Percentiles rank a stretch among this genome's conserved stretches.
phyloP scores from a whole-genome alignment of 805 yeast genomes.

The Yarrowia porcina region DNA sequence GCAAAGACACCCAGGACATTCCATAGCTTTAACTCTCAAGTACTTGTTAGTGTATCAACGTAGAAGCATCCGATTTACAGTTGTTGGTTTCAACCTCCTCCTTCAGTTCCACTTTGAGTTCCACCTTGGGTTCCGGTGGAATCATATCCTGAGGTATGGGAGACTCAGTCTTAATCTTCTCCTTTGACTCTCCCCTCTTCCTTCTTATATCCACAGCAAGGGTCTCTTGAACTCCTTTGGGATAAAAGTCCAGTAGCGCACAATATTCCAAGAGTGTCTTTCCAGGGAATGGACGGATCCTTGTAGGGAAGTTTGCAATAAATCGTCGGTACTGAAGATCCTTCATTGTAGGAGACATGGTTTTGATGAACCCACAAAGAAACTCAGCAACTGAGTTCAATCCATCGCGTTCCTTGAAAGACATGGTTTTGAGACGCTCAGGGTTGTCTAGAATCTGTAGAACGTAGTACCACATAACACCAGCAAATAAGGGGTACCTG shows the following conservation, averaged over 20 bases:
- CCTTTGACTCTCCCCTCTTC: neutral
- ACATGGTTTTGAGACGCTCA: neutral
- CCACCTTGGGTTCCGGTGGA: neutral
- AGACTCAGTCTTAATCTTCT: neutral
- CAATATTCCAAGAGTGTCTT: neutral
- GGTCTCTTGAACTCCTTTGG: neutral
- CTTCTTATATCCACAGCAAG: neutral
- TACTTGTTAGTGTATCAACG: too few relatives aligned
- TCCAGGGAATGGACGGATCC: slow-evolving; percentile 1
- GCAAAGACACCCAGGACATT: slow-evolving; percentile 1
- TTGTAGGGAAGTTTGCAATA: neutral
- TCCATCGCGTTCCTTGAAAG: neutral
- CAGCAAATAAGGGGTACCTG: slow-evolving; percentile 72
- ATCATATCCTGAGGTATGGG: neutral
- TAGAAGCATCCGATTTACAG: too few relatives aligned
- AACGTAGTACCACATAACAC: slow-evolving; percentile 59
- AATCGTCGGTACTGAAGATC: slow-evolving; percentile 3
- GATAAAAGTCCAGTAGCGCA: neutral
- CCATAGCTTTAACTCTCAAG: neutral
- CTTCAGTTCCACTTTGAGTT: neutral
- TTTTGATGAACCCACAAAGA: neutral
- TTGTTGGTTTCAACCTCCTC: neutral
- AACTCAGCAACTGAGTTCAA: neutral
- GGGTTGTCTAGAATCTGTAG: neutral
- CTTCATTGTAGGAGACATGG: neutral